phyloP scores from a whole-genome alignment of 805 yeast species.

The Kodamaea lidongshanica region DNA sequence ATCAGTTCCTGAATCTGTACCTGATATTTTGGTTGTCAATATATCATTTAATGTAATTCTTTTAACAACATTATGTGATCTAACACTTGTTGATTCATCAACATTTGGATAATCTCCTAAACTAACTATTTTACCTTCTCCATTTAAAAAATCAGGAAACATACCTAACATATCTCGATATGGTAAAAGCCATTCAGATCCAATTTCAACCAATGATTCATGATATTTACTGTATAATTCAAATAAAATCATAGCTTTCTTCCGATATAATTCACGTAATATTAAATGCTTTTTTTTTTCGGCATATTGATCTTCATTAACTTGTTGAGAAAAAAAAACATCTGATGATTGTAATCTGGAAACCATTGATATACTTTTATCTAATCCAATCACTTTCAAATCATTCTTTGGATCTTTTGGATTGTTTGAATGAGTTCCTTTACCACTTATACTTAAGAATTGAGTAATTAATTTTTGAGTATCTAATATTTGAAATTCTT shows the following conservation, averaged over 20 bases:
- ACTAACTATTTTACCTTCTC: constrained; percentile 11
- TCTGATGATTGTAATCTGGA: constrained; percentile 19
- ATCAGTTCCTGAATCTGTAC: constrained; percentile 14
- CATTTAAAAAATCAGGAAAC: constrained; percentile 36
- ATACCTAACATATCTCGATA: constrained; percentile 28
- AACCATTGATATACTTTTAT: constrained; percentile 29
- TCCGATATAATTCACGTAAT: constrained; percentile 30
- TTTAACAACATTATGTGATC: constrained; percentile 15
- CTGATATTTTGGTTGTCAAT: constrained; percentile 6
- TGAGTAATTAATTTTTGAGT: constrained; percentile 34
- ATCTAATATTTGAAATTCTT: constrained; percentile 24
- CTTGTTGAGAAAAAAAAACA: constrained; percentile 19
- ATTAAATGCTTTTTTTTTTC: constrained; percentile 26
- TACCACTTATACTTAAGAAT: constrained; percentile 22
- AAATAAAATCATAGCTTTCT: constrained; percentile 28
- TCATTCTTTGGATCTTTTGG: constrained; percentile 24
- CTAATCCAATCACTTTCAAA: constrained; percentile 26
- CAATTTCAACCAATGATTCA: constrained; percentile 34
- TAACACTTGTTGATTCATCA: constrained; percentile 10
- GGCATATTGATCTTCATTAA: constrained; percentile 10
- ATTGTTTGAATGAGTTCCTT: constrained; percentile 11
- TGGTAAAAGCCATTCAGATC: constrained; percentile 37
- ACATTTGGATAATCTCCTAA: constrained; percentile 7
- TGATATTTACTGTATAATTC: constrained; percentile 30
- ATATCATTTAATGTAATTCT: constrained; percentile 18